Percentiles rank a stretch among this genome's conserved stretches.
These are phyloP conservation scores for Phytopythium sindhum DNA, from an alignment of 352 stramenopile species.

Conservation along the genomic window DNA sequence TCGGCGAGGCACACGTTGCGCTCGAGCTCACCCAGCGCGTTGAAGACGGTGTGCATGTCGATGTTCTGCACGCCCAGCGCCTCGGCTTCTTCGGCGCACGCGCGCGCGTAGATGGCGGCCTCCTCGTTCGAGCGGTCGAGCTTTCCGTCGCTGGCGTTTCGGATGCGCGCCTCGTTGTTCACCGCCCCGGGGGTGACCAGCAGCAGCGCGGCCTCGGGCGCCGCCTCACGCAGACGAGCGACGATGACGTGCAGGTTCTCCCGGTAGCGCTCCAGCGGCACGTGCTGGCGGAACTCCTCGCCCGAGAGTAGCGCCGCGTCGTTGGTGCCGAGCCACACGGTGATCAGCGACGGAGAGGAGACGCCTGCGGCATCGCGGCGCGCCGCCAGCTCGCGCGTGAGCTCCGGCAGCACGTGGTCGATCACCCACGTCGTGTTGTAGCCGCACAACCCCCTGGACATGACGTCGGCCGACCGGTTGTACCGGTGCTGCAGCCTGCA, in stretches of 20 bases:
- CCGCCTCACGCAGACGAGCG: constrained; percentile 16
- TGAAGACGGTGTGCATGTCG: constrained; percentile 24
- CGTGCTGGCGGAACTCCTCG: constrained; percentile 27
- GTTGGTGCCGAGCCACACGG: constrained; percentile 60
- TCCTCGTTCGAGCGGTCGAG: constrained; percentile 32
- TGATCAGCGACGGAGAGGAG: constrained; percentile 31
- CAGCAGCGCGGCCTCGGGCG: constrained; percentile 16
- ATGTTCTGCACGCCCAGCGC: constrained; percentile 11
- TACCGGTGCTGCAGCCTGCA: constrained; percentile 40
- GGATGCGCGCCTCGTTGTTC: constrained; percentile 17
- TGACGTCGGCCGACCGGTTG: constrained; percentile 45
- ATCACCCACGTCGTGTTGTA: constrained; percentile 49
- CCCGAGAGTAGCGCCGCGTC: constrained; percentile 45
- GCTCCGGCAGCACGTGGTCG: constrained; percentile 19
- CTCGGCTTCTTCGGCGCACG: constrained; percentile 19
- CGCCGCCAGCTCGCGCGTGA: constrained; percentile 22
- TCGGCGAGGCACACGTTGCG: constrained; percentile 19
- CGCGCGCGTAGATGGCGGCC: constrained; percentile 20
- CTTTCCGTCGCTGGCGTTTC: constrained; percentile 13
- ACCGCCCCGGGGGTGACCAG: constrained; percentile 28
- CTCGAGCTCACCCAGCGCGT: constrained; percentile 15
- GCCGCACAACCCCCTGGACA: constrained; percentile 49
- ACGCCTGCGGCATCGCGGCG: constrained; percentile 4
- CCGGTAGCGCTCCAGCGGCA: constrained; percentile 39
- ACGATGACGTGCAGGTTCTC: constrained; percentile 40